Conservation (phyloP, 2,329 filamentous ascomycete species). For the Colletotrichum musae region DNA sequence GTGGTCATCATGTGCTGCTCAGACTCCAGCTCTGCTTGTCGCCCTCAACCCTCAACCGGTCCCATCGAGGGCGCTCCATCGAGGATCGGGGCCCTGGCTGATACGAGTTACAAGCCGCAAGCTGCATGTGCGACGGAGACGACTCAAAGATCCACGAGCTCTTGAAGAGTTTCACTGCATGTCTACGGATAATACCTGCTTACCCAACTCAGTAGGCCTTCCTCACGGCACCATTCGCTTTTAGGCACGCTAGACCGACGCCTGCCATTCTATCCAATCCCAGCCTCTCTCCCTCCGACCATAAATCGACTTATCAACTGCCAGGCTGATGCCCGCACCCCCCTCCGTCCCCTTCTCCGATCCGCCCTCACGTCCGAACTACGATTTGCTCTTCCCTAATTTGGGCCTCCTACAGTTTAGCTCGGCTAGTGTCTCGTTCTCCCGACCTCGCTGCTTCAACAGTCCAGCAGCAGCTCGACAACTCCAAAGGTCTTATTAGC, state of each 20-base stretch:
- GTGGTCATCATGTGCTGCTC: too few species aligned
- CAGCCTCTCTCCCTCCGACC: slow-evolving; percentile 20
- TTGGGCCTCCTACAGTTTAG: slow-evolving; percentile 12
- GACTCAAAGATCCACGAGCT: slow-evolving; percentile 6
- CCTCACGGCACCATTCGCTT: slow-evolving; percentile 8
- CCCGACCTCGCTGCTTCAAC: slow-evolving; percentile 11
- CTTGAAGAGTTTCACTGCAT: slow-evolving; percentile 37
- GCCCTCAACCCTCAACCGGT: slow-evolving; percentile 1
- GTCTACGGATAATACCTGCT: slow-evolving; percentile 14
- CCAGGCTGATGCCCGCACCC: slow-evolving; percentile 29
- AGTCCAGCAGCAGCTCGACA: neutral
- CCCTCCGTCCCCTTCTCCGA: slow-evolving; percentile 21
- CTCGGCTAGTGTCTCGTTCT: slow-evolving; percentile 9
- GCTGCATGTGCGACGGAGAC: neutral
- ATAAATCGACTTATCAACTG: slow-evolving; percentile 26
- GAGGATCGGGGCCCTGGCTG: neutral
- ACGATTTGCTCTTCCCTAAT: neutral
- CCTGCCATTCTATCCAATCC: slow-evolving; percentile 25
- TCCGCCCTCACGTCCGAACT: slow-evolving; percentile 17
- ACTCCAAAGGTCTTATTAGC: neutral
- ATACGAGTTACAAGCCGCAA: slow-evolving; percentile 10
- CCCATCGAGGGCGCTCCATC: neutral
- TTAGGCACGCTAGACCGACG: slow-evolving; percentile 24
- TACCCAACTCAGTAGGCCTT: slow-evolving; percentile 37
- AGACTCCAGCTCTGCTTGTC: neutral